Conservation (phyloP, 352 stramenopile species). For the Pythium rishiriense region DNA sequence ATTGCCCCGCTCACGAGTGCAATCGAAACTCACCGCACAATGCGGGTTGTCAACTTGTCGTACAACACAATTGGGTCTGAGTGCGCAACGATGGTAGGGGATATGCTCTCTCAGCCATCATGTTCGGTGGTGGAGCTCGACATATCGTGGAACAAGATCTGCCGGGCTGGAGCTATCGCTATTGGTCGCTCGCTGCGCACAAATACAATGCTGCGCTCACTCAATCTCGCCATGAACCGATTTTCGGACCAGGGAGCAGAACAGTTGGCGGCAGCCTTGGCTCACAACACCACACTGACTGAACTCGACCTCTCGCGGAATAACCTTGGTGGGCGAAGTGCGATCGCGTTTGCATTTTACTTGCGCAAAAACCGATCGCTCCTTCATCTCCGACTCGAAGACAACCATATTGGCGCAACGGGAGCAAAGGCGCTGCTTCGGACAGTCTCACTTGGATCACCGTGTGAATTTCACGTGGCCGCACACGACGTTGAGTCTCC, state of each 20-base stretch:
- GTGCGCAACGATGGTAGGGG: conserved; percentile 51
- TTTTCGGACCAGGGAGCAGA: conserved; percentile 65
- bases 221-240: conserved; percentile 73
- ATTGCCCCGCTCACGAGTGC: conserved; percentile 49
- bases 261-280: conserved; percentile 53
- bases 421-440: conserved; percentile 56
- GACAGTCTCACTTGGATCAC: conserved; percentile 46
- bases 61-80: conserved; percentile 65
- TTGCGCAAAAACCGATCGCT: conserved; percentile 48
- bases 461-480: conserved; percentile 57
- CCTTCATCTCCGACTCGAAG: conserved; percentile 41
- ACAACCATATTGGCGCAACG: conserved; percentile 58
- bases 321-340: conserved; percentile 49
- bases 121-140: conserved; percentile 56
- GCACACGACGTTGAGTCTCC: conserved; percentile 49
- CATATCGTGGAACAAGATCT: conserved; percentile 75
- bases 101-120: conserved; percentile 54
- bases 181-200: conserved; percentile 56
- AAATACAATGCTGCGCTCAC: conserved; percentile 42
- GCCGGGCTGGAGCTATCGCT: conserved; percentile 44
- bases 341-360: conserved; percentile 63
- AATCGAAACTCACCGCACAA: conserved; percentile 51
- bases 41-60: conserved; percentile 60
- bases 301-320: conserved; percentile 66
- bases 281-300: conserved; percentile 43